Evolutionary conservation across 331 rosid genomes (phyloP), one percentile per base, ranked within the genome.

Genomic region (Spiraea crenata): DNA sequence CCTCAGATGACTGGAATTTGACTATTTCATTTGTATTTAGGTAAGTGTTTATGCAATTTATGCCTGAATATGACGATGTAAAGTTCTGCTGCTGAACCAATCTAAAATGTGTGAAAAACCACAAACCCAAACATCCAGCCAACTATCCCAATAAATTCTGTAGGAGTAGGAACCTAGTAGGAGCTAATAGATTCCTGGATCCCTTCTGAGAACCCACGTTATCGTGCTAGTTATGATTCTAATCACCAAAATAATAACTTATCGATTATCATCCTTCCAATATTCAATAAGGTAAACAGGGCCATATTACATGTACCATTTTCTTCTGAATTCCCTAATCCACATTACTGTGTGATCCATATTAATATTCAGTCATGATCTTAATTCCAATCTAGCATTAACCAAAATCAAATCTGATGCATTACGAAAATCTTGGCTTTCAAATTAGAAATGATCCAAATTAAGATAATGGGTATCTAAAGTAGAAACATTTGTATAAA

Each of bases 281-380:
- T 6, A 54, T 14, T 39, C 31, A 69, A 19, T 3, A 20, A 54
- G 17, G 52, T 37, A 47, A 7, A 7, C 64, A 59, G 37, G 9
- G 46, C 46, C 65, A 60, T 61, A n/a, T 15, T 37, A 39, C 46
- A 50, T 73, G 57, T 56, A 15, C 57, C 5, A 48, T 11, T 41
- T 55, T 13, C 42, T 16, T 37, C 31, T 8, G 16, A 67, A 17
- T 13, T 17, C 4, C 12, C 10, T 37, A 68, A 45, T 41, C 57
- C 74, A 76, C 65, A 70, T n/a, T 42, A 64, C 52, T 55, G 41
- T 62, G 12, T 72, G 61, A 79, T 83, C 77, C 47, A 46, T 31
- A 16, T 13, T 7, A 57, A 70, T 11, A 45, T 46, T 5, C 57
- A 45, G 44, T 10, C 37, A 34, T 15, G 65, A 46, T 34, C 65